These are phyloP conservation scores for Cercospora sesami DNA, from an alignment of 2,329 filamentous ascomycete genomes.

Conservation along the genomic window DNA sequence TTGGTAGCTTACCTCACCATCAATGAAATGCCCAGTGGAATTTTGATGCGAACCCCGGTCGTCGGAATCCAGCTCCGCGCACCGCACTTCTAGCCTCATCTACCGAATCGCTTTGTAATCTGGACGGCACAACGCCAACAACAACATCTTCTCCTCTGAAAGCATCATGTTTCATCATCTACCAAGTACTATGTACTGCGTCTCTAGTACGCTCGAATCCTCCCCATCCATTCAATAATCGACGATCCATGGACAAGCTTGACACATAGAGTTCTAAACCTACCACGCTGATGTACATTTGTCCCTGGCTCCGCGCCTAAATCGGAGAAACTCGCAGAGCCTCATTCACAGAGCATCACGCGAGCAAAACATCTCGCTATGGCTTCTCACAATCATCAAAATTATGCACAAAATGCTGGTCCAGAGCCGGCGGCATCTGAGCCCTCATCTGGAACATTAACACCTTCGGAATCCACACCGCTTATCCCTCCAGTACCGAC, in stretches of 20 bases:
- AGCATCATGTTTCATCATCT: background rate
- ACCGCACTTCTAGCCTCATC: background rate
- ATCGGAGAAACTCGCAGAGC: background rate
- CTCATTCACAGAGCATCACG: background rate
- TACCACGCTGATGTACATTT: background rate
- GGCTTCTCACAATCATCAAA: background rate
- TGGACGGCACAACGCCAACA: background rate
- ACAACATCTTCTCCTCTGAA: background rate
- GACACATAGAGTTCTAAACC: background rate
- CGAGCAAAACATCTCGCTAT: background rate
- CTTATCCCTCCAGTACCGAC: conserved; percentile 1
- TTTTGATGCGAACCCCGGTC: no score
- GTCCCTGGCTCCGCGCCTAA: background rate
- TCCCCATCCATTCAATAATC: no score
- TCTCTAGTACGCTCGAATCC: no score
- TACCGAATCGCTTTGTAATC: background rate
- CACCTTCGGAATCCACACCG: conserved; percentile 4
- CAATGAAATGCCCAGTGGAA: no score
- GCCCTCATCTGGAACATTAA: background rate
- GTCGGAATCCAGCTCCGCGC: no score
- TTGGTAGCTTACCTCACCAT: no score
- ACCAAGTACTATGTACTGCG: no score
- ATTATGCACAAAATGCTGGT: background rate
- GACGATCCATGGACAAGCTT: background rate
- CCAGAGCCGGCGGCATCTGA: background rate